These are phyloP conservation scores for Dendrocalamus latiflorus DNA, from an alignment of 202 grass and related monocot species.

Conservation along the genomic window DNA sequence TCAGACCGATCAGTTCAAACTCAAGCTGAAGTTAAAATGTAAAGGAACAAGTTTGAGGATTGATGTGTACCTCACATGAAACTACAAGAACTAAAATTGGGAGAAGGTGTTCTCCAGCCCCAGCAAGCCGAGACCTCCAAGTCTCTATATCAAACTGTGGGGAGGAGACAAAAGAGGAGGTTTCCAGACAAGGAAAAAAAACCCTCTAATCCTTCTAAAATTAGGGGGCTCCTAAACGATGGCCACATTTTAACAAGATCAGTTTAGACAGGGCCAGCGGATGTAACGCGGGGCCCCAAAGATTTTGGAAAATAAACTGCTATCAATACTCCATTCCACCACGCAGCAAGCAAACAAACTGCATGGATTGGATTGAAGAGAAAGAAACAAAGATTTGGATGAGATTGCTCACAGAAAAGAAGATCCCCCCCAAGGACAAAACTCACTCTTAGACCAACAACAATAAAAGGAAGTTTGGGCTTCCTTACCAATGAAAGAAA, in stretches of 20 bases:
- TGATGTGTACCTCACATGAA: slow-evolving; percentile 47
- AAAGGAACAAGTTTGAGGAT: not conserved
- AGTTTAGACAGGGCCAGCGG: slow-evolving; percentile 19
- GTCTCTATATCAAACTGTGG: slow-evolving; percentile 47
- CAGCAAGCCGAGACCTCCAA: slow-evolving; percentile 29
- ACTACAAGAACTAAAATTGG: slow-evolving; percentile 32
- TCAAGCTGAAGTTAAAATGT: not conserved
- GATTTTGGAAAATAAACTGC: too few relatives aligned
- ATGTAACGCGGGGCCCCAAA: not conserved
- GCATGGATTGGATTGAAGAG: too few relatives aligned
- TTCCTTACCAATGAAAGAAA: too few relatives aligned
- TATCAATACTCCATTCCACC: too few relatives aligned
- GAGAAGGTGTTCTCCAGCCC: slow-evolving; percentile 40
- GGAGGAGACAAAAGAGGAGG: slow-evolving; percentile 41
- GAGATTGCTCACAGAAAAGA: too few relatives aligned
- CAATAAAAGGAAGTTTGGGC: too few relatives aligned
- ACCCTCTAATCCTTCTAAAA: slow-evolving; percentile 34
- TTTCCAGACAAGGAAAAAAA: slow-evolving; percentile 23
- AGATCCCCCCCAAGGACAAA: too few relatives aligned
- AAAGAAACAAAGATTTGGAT: too few relatives aligned
- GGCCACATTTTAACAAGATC: slow-evolving; percentile 28
- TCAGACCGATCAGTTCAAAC: not conserved
- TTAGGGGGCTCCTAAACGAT: slow-evolving; percentile 26
- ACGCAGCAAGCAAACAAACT: too few relatives aligned
- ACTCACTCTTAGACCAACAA: too few relatives aligned